phyloP scores from a whole-genome alignment of 345 rosid genomes.

The Salix purpurea region DNA sequence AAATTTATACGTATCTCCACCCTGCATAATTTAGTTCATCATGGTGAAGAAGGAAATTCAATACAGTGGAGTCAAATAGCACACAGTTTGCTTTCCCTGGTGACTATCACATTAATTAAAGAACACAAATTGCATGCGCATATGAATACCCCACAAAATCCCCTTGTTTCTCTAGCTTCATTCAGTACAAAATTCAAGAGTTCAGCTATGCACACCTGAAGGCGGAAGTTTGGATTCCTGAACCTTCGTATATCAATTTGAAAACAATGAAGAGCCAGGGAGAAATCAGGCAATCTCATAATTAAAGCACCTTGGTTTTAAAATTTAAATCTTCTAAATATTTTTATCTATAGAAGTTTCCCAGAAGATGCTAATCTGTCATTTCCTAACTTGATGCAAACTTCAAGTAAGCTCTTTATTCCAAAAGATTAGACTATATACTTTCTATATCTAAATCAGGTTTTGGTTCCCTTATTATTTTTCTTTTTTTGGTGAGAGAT shows the following conservation, averaged over 20 bases:
- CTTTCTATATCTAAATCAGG: no score
- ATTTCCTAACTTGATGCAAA: no score
- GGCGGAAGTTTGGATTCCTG: neutral
- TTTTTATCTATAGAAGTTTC: neutral
- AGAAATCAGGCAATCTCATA: neutral
- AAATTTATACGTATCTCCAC: slow-evolving; percentile 72
- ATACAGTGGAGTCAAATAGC: neutral
- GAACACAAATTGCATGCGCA: neutral
- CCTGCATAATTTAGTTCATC: slow-evolving; percentile 31
- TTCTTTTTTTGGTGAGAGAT: no score
- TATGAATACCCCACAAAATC: neutral
- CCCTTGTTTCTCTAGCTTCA: neutral
- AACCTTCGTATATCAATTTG: neutral
- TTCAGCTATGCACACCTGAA: neutral
- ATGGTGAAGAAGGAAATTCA: slow-evolving; percentile 7
- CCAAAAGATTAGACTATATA: no score
- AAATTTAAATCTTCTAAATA: neutral
- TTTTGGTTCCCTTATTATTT: no score
- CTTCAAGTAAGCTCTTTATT: no score
- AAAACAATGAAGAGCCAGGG: neutral
- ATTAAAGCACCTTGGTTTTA: neutral
- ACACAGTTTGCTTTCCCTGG: neutral
- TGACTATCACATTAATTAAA: neutral
- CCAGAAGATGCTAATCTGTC: neutral
- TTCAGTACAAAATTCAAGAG: neutral